phyloP scores from a whole-genome alignment of 2,329 filamentous ascomycete species.

The Elsinoe perseae region DNA sequence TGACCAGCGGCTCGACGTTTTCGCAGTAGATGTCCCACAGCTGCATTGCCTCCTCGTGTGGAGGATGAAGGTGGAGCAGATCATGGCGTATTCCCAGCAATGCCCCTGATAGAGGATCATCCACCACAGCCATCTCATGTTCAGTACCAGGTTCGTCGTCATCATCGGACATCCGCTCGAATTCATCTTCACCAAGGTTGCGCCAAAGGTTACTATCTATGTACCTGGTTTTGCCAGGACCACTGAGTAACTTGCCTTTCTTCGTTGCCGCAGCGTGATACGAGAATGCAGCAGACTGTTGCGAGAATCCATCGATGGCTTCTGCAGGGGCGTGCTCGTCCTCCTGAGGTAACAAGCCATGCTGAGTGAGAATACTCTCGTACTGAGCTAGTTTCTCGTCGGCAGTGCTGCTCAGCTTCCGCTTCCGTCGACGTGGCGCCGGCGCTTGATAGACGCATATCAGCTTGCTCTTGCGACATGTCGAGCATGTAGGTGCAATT shows the following conservation, averaged over 20 bases:
- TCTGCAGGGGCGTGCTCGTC: not conserved
- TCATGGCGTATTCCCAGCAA: constrained; percentile 19
- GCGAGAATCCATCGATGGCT: not conserved
- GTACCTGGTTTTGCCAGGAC: constrained; percentile 36
- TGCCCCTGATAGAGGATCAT: constrained; percentile 26
- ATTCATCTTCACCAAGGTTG: constrained; percentile 24
- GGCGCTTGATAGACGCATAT: constrained; percentile 38
- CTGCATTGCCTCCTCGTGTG: constrained; percentile 8
- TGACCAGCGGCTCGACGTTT: constrained; percentile 64
- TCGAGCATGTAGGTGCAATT: constrained; percentile 27
- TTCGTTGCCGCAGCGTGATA: not conserved
- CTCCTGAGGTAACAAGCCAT: constrained; percentile 28
- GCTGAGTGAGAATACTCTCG: constrained; percentile 33
- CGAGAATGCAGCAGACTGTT: not conserved
- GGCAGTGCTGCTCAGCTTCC: constrained; percentile 28
- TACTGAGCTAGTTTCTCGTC: constrained; percentile 35
- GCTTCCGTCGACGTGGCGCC: constrained; percentile 34
- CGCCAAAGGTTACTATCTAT: constrained; percentile 33
- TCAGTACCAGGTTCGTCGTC: constrained; percentile 23
- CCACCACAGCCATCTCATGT: not conserved
- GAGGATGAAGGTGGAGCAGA: constrained; percentile 10
- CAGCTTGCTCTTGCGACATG: constrained; percentile 30
- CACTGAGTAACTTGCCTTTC: constrained; percentile 25
- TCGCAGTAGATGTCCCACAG: constrained; percentile 55
- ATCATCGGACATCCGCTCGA: constrained; percentile 24